Evolutionary conservation across 176 grass and related monocot species (phyloP), one percentile per base, ranked within the genome.

Genomic region (Paspalum vaginatum): DNA sequence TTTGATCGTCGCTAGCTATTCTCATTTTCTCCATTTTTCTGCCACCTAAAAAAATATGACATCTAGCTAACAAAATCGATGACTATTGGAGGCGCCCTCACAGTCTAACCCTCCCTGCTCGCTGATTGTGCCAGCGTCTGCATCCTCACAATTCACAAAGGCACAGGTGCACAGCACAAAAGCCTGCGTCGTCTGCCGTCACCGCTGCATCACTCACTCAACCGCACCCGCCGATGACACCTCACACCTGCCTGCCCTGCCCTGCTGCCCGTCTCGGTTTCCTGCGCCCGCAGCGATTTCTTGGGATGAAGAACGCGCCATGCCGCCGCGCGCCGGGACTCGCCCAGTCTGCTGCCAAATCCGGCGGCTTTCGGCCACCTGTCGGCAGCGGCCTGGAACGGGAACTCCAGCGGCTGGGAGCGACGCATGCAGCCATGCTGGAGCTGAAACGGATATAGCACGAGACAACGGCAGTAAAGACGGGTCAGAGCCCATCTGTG

Each of bases 291-390:
- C 85, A 77, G 79, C 85, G 63, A 71, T 79, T 82, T 89, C 87
- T 89, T 89, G 83, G 56, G 65, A 82, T 22, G 87, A 72, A 89
- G 78, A 85, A 89, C 61, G 69, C 51, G 70, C 82, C 81, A 80
- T 80, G 63, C 81, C 20, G 44, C 72, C 25, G 20, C 37, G 51
- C 67, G 66, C 80, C 59, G 74, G 74, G 70, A 68, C 86, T 88
- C 27, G 56, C 74, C 58, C 41, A 27, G 66, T 83, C 73, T 67
- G 61, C 74, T 11, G 79, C 67, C 8, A 16, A n/a, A 7, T 24
- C 32, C 71, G 26, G 42, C 44, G 13, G 53, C 2, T 17, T 50
- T 9, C 47, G 61, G 70, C 85, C 78, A 76, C 52, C 71, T 81
- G 78, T 53, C 85, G 32, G 7, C 40, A 68, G 40, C 25, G 77